Percentiles rank a stretch among this genome's conserved stretches.
phyloP scores from a whole-genome alignment of 2,329 filamentous ascomycete species.

The Leptographium wingfieldii region DNA sequence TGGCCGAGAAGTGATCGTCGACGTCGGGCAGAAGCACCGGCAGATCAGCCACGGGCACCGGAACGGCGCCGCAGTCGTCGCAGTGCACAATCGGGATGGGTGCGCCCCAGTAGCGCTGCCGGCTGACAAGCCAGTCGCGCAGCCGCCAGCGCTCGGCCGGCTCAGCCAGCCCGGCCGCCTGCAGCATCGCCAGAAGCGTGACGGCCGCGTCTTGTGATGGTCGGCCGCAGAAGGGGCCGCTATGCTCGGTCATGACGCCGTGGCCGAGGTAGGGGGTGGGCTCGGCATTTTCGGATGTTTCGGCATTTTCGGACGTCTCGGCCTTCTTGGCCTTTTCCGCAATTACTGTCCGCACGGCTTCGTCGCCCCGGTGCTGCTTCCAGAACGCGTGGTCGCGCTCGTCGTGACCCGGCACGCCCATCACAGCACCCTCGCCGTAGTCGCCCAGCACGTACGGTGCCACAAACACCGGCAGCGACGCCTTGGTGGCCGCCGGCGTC shows the following conservation, averaged over 20 bases:
- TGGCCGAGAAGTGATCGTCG: conserved; percentile 53
- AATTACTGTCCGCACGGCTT: conserved; percentile 53
- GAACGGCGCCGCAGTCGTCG: conserved; percentile 59
- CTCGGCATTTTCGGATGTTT: conserved; percentile 25
- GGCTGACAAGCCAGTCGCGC: conserved; percentile 80
- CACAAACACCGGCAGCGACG: conserved; percentile 61
- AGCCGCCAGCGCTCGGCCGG: conserved; percentile 65
- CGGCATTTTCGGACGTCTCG: conserved; percentile 22
- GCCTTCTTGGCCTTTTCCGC: conserved; percentile 23
- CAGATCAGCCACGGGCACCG: conserved; percentile 63
- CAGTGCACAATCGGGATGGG: conserved; percentile 87
- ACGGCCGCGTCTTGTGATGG: conserved; percentile 49
- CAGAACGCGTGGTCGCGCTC: conserved; percentile 68
- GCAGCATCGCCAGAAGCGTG: conserved; percentile 45
- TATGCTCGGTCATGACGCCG: conserved; percentile 55
- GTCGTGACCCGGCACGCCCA: conserved; percentile 87
- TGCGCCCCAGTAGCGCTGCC: conserved; percentile 86
- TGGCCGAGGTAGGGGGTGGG: conserved; percentile 45
- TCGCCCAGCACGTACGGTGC: conserved; percentile 77
- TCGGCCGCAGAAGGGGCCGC: conserved; percentile 52
- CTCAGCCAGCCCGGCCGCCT: conserved; percentile 44
- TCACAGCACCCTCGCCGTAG: conserved; percentile 78
- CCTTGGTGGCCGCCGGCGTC: conserved; percentile 36
- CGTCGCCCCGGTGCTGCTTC: conserved; percentile 50
- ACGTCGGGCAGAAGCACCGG: conserved; percentile 65